Evolutionary conservation across 139 green algal species (phyloP), one percentile per base, ranked within the genome.

Genomic region (Coccomyxa sp.): DNA sequence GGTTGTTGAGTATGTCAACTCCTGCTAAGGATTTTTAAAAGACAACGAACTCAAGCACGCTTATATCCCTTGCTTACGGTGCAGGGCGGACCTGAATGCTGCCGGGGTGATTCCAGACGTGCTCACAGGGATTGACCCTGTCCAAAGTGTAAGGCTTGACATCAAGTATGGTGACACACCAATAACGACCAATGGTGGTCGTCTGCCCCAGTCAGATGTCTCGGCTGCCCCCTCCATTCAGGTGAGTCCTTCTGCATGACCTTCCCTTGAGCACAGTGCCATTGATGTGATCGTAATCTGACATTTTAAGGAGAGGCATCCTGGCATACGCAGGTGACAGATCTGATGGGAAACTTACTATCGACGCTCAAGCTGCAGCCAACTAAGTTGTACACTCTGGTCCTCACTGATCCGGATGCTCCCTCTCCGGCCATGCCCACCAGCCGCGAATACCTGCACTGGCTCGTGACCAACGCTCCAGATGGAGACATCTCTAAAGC

Each of bases 381-480:
- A 77, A 51, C 10, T 9, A 77, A 12, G 10, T 31, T 10, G n/a
- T 77, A 38, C 25, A 38, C 71, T 30, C n/a, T 77, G 27, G 45
- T 31, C 27, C 1, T 38, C 10, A 45, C 23, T n/a, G 25, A 31
- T 32, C 27, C 71, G 31, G 71, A 77, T 77, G 71, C 71, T 21
- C 71, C 71, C 27, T 51, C n/a, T 38, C 71, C 71, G 1, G n/a
- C 71, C 23, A 77, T 51, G 27, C 71, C 71, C 71, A 45, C 27
- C 27, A 18, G 23, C 23, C 71, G 12, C 23, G 71, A 77, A 12
- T 77, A 11, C 27, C 27, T 77, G 71, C 71, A 77, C 27, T 77
- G 71, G 71, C 71, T 77, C 71, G 71, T 77, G 4, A 77, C n/a
- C 71, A 77, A 77, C 9, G 71, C 71, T 38, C 71, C 71, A 15